phyloP scores from a whole-genome alignment of 805 yeast species.

The Blastobotrys muscicola region DNA sequence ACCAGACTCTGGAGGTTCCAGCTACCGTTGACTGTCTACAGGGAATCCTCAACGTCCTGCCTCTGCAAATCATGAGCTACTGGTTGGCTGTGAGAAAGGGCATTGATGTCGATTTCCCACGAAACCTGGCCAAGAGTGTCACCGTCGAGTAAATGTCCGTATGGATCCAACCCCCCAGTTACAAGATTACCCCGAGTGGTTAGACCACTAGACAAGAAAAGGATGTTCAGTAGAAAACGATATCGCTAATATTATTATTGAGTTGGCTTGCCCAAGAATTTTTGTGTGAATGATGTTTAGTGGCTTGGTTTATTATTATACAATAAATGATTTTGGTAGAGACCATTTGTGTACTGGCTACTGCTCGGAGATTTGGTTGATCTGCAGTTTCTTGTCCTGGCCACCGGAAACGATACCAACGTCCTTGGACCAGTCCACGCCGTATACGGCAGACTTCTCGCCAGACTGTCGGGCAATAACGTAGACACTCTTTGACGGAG shows the following conservation, averaged over 20 bases:
- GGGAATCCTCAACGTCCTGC: constrained; percentile 89
- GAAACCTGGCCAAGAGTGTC: constrained; percentile 96
- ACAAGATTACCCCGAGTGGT: no score
- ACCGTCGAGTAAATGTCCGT: constrained; percentile 65
- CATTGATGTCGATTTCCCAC: constrained; percentile 95
- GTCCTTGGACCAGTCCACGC: constrained; percentile 71
- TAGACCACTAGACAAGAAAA: no score
- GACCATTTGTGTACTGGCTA: not conserved
- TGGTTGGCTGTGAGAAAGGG: constrained; percentile 95
- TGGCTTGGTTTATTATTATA: not conserved
- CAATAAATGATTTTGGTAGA: not conserved
- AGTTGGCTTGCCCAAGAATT: not conserved
- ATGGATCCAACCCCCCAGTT: no score
- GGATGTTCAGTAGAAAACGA: not conserved
- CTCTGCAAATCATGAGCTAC: constrained; percentile 91
- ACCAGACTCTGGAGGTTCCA: constrained; percentile 73
- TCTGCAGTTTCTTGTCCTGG: constrained; percentile 84
- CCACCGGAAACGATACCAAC: constrained; percentile 91
- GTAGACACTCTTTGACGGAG: constrained; percentile 70
- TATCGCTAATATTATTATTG: not conserved
- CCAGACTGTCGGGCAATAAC: constrained; percentile 65
- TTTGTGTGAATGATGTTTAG: not conserved
- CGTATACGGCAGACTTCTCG: constrained; percentile 60
- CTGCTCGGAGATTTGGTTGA: no score
- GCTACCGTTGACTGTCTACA: constrained; percentile 95